A percentile compares a stretch with the other conserved stretches of the same genome.
phyloP scores from a whole-genome alignment of 1,139 yeast genomes.

The Chernovozyma aurita region DNA sequence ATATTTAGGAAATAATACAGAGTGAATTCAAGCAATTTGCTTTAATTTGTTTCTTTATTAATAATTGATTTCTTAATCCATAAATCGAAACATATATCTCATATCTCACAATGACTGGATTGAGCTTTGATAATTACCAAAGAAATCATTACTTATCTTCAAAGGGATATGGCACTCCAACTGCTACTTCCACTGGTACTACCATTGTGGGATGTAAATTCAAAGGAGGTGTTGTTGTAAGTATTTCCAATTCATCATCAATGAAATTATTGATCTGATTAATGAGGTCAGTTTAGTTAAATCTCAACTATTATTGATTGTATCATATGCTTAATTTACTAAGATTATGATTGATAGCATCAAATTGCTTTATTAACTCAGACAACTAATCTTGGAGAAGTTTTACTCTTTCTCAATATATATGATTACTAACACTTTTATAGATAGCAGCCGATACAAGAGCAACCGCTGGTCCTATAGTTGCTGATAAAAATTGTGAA shows the following conservation, averaged over 20 bases:
- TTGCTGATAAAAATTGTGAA: slow-evolving; percentile 97
- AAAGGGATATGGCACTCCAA: slow-evolving; percentile 73
- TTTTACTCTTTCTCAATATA: too few relatives aligned
- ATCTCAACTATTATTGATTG: too few relatives aligned
- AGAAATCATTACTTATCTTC: slow-evolving; percentile 73
- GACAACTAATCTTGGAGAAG: too few relatives aligned
- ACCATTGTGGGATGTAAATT: slow-evolving; percentile 96
- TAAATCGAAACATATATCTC: too few relatives aligned
- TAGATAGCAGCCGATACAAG: slow-evolving; percentile 94
- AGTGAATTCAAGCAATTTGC: too few relatives aligned
- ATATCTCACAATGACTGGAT: slow-evolving; percentile 80
- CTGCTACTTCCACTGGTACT: slow-evolving; percentile 95
- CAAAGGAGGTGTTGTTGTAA: slow-evolving; percentile 75
- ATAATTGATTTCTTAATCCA: background rate
- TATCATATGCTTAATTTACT: too few relatives aligned
- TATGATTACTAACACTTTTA: too few relatives aligned
- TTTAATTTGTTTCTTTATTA: background rate
- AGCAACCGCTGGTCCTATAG: slow-evolving; percentile 94
- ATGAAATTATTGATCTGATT: too few relatives aligned
- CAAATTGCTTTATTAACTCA: too few relatives aligned
- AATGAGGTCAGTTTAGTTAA: too few relatives aligned
- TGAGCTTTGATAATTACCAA: slow-evolving; percentile 88
- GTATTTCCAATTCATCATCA: background rate
- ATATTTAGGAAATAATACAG: too few relatives aligned
- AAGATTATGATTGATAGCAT: too few relatives aligned